A percentile compares a stretch with the other conserved stretches of the same genome.
Evolutionary conservation across 2,329 filamentous ascomycete species (phyloP).

Genomic region (Lasiodiplodia sp.): DNA sequence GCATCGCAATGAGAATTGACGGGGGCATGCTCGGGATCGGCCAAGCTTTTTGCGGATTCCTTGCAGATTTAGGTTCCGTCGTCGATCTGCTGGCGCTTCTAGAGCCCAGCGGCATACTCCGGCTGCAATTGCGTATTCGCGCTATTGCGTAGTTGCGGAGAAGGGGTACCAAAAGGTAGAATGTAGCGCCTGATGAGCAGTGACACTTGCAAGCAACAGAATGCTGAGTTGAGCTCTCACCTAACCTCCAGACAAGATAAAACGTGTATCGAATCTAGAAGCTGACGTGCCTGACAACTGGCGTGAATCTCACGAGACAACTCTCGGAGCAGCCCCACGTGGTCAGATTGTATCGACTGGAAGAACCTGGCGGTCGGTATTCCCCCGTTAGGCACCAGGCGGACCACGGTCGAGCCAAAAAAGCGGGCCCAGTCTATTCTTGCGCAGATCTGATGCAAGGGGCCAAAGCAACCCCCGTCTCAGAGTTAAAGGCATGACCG

Average conservation of each 20-base stretch:
- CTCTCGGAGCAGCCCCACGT: not conserved
- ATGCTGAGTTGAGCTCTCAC: not conserved
- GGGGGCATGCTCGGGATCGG: not conserved
- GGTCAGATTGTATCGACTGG: not conserved
- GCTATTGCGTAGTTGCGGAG: not conserved
- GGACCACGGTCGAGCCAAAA: not conserved
- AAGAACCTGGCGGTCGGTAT: not conserved
- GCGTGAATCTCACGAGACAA: not conserved
- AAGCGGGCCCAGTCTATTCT: not conserved
- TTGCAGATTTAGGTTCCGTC: not conserved
- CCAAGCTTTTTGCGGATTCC: slow-evolving; percentile 1
- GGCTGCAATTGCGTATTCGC: not conserved
- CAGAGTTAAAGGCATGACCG: not conserved
- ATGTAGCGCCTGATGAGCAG: not conserved
- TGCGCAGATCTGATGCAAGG: not conserved
- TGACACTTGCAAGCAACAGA: not conserved
- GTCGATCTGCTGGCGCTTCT: not conserved
- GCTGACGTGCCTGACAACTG: not conserved
- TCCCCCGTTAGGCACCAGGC: not conserved
- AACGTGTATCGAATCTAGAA: not conserved
- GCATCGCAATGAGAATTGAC: not conserved
- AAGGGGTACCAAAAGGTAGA: not conserved
- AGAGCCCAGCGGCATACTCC: not conserved
- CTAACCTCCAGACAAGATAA: not conserved
- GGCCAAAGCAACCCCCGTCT: not conserved